phyloP scores from a whole-genome alignment of 805 yeast species.

The Candida tammaniensis region DNA sequence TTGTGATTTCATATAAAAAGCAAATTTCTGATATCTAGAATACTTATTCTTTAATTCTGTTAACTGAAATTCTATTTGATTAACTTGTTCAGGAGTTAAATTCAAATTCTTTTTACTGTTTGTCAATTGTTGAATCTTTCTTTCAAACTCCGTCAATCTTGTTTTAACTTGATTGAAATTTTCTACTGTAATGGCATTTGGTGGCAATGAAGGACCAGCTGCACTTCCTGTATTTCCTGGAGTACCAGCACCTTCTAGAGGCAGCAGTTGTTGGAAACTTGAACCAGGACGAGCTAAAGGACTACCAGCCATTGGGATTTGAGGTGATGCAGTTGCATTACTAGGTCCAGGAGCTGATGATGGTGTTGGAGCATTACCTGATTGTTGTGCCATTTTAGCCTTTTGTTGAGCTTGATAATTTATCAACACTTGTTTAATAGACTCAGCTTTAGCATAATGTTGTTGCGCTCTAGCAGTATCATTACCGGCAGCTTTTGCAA shows the following conservation, averaged over 20 bases:
- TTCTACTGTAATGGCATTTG: conserved; percentile 32
- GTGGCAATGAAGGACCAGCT: conserved; percentile 11
- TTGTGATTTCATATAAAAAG: conserved; percentile 44
- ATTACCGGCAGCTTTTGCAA: conserved; percentile 61
- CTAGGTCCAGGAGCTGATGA: not conserved
- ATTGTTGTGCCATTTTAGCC: conserved; percentile 14
- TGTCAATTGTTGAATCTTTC: conserved; percentile 49
- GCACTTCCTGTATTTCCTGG: not conserved
- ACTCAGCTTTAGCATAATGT: conserved; percentile 60
- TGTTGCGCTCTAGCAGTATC: conserved; percentile 61
- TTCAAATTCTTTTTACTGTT: conserved; percentile 44
- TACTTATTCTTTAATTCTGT: conserved; percentile 44
- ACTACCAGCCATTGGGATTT: not conserved
- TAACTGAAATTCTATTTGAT: conserved; percentile 48
- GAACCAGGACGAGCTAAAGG: conserved; percentile 4
- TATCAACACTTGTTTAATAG: conserved; percentile 57
- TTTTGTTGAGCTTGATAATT: conserved; percentile 50
- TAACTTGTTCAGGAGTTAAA: conserved; percentile 43
- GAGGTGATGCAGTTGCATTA: conserved; percentile 2
- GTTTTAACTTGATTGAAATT: conserved; percentile 43
- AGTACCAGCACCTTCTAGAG: not conserved
- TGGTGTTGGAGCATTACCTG: conserved; percentile 5
- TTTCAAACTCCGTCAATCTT: conserved; percentile 47
- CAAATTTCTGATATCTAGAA: conserved; percentile 50
- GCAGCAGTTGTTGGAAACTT: conserved; percentile 4